These are phyloP conservation scores for Fomitopsis palustris DNA, from an alignment of 1,284 basidiomycete genomes.

Conservation along the genomic window DNA sequence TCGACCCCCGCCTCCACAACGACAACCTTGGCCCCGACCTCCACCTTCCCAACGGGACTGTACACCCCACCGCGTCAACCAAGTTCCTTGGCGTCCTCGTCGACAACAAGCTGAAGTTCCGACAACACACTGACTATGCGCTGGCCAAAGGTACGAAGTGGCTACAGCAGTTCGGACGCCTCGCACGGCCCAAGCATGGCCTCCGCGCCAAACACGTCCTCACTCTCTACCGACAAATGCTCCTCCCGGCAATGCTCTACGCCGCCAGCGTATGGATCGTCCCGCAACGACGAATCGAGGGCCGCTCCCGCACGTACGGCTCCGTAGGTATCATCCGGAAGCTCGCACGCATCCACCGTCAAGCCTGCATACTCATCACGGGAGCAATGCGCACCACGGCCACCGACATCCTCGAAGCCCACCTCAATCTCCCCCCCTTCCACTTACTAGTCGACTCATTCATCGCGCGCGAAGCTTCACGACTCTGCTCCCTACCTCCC, in stretches of 20 bases:
- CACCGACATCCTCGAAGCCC: conserved; percentile 28
- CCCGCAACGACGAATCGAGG: conserved; percentile 13
- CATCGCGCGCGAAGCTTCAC: conserved; percentile 23
- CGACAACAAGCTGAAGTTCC: conserved; percentile 32
- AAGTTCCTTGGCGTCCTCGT: conserved; percentile 35
- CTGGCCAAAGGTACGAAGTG: conserved; percentile 28
- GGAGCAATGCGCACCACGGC: conserved; percentile 33
- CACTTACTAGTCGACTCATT: conserved; percentile 22
- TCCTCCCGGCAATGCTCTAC: conserved; percentile 33
- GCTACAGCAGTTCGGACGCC: conserved; percentile 17
- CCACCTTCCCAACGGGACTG: neutral
- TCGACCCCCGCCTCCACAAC: conserved; percentile 4
- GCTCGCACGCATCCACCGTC: conserved; percentile 28
- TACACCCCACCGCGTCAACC: conserved; percentile 11
- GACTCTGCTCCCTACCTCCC: conserved; percentile 29
- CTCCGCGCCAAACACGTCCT: conserved; percentile 9
- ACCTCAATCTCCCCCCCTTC: conserved; percentile 31
- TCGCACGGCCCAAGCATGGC: conserved; percentile 22
- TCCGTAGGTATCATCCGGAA: conserved; percentile 3
- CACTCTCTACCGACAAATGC: conserved; percentile 28
- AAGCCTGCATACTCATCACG: conserved; percentile 28
- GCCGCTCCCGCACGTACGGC: conserved; percentile 10
- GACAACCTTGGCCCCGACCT: conserved; percentile 9
- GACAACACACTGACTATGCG: conserved; percentile 26
- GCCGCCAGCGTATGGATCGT: conserved; percentile 33